phyloP scores from a whole-genome alignment of 2,329 filamentous ascomycete species.

The Aschersonia sp. region DNA sequence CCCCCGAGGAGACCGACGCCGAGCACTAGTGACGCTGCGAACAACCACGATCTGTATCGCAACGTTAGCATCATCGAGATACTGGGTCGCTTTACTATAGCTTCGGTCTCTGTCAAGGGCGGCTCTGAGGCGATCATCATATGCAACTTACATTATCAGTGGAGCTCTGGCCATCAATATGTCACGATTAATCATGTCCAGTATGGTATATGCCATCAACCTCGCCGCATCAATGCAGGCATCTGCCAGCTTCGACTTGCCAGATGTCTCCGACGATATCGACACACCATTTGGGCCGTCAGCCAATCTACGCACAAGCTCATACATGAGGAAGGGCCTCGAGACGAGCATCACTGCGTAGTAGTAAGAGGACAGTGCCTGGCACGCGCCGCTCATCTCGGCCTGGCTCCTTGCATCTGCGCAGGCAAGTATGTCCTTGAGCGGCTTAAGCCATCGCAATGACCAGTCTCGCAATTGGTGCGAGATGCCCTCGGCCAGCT shows the following conservation, averaged over 20 bases:
- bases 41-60: slow-evolving; percentile 32
- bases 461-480: slow-evolving; percentile 38
- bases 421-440: slow-evolving; percentile 23
- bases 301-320: slow-evolving; percentile 30
- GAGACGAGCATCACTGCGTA: slow-evolving; percentile 44
- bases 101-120: too few relatives aligned
- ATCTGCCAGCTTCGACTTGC: slow-evolving; percentile 35
- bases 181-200: slow-evolving; percentile 27
- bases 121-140: too few relatives aligned
- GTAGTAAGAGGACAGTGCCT: slow-evolving; percentile 37
- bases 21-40: slow-evolving; percentile 36
- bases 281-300: slow-evolving; percentile 17
- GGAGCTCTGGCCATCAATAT: slow-evolving; percentile 30
- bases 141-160: slow-evolving; percentile 30
- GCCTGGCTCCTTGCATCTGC: slow-evolving; percentile 9
- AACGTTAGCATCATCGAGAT: too few relatives aligned
- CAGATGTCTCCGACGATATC: slow-evolving; percentile 12
- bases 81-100: too few relatives aligned
- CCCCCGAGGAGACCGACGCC: slow-evolving; percentile 35
- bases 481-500: slow-evolving; percentile 38
- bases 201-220: slow-evolving; percentile 34
- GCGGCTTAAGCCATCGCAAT: slow-evolving; percentile 27
- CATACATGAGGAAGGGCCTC: slow-evolving; percentile 40
- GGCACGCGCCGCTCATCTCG: slow-evolving; percentile 30
- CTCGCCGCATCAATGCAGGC: slow-evolving; percentile 41